Base-by-base conservation (phyloP, 2,329 filamentous ascomycete species). In the Ophiocordyceps camponoti-rufipedis region DNA sequence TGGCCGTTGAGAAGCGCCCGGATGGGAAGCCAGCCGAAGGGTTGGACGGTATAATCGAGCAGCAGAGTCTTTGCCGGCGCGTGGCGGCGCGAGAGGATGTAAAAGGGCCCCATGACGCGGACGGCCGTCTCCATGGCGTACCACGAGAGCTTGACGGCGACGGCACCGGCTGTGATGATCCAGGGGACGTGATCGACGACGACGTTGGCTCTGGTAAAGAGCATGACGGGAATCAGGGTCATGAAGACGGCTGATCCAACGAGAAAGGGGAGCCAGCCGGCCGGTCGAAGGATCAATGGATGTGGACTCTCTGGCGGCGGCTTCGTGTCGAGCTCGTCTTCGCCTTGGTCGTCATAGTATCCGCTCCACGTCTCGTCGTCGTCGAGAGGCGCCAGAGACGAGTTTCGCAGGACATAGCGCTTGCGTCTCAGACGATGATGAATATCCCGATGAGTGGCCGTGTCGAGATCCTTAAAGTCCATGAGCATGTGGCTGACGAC, bases 51-150 rank as follows among this genome's bases (percentile, higher is more conserved):
- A 58, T 86, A 85, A 59, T 86, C 82, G 10, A 85, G 70, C 0
- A 76, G 79, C 7, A 86, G 69, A 2, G 75, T 80, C 51, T 70
- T 74, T 7, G 80, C 67, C 1, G 77, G 73, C 4, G 81, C 80
- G 50, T 81, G 74, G 4, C 82, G 72, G 45, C 68, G 67, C 13
- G 75, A 80, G 2, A 86, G 71, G 48, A 83, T 74, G 56, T 80
- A 83, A 55, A 82, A 86, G 2, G 82, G 82, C 58, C 85, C 80
- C 59, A 85, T 75, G 70, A 85, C 79, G 40, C 81, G 77, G 42
- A 85, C 70, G 28, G 78, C 73, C 46, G 74, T 79, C 54, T 85
- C 82, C 49, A 85, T 66, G 3, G 75, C 73, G 48, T 72, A 72
- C 81, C 80, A 86, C 42, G 71, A 64, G 19, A 85, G 68, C 58